A percentile compares a stretch with the other conserved stretches of the same genome.
These are phyloP conservation scores for Wolfiporia cocos DNA, from an alignment of 1,284 basidiomycete species.

Conservation along the genomic window DNA sequence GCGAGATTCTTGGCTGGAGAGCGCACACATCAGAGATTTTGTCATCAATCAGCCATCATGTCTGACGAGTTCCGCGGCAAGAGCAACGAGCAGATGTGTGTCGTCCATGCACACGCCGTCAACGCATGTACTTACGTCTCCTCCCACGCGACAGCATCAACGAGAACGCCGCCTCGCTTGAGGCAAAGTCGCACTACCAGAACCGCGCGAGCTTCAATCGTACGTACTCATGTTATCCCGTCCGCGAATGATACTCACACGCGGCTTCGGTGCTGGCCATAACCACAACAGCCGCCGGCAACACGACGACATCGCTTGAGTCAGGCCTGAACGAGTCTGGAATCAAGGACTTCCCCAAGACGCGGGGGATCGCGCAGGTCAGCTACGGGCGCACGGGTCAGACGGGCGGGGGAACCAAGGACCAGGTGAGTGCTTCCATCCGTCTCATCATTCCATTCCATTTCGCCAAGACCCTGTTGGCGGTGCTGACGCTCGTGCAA, in stretches of 20 bases:
- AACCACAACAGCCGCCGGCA: conserved; percentile 1
- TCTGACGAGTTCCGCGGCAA: conserved; percentile 3
- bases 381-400: conserved; percentile 4
- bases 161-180: conserved; percentile 3
- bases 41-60: conserved; percentile 3
- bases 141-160: conserved; percentile 5
- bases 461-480: neutral
- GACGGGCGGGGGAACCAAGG: conserved; percentile 5
- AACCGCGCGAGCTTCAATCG: conserved; percentile 96
- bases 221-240: conserved; percentile 6
- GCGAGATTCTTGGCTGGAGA: too few relatives aligned
- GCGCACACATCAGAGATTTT: too few relatives aligned
- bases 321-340: conserved; percentile 7
- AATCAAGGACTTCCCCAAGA: conserved; percentile 4
- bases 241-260: too few relatives aligned
- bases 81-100: conserved; percentile 8
- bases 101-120: too few relatives aligned
- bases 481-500: too few relatives aligned
- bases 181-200: conserved; percentile 74
- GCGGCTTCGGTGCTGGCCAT: too few relatives aligned
- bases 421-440: neutral
- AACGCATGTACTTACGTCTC: too few relatives aligned
- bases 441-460: neutral
- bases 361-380: conserved; percentile 5
- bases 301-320: conserved; percentile 1